Conservation (phyloP, 192 early-diverging fungal species). For the Borealophlyctis nickersoniae region DNA sequence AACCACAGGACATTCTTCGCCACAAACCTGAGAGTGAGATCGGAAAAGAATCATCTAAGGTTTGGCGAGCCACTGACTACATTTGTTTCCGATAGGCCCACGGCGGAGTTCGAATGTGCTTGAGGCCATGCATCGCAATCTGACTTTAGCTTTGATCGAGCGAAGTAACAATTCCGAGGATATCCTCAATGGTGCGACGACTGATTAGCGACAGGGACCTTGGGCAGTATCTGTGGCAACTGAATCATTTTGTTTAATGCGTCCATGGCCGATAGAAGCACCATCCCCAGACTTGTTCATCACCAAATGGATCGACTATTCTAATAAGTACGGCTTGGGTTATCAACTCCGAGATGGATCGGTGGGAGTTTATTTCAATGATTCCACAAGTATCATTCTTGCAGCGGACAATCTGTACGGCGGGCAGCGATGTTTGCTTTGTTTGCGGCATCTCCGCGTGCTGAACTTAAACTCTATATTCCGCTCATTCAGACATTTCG, state of each 20-base stretch:
- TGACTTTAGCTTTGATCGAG: constrained; percentile 8
- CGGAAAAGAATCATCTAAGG: too few species aligned
- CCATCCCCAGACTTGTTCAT: constrained; percentile 59
- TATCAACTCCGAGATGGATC: constrained; percentile 85
- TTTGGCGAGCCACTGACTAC: neutral
- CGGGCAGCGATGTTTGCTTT: neutral
- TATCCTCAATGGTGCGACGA: too few species aligned
- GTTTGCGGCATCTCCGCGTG: too few species aligned
- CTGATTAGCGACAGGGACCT: too few species aligned
- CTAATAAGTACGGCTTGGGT: constrained; percentile 81
- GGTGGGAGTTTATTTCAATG: constrained; percentile 84
- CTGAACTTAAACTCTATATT: neutral
- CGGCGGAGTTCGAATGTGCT: constrained; percentile 21
- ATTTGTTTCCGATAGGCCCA: constrained; percentile 5
- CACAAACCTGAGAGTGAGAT: too few species aligned
- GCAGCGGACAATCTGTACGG: constrained; percentile 56
- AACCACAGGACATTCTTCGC: too few species aligned
- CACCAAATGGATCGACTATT: constrained; percentile 84
- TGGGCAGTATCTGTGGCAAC: too few species aligned
- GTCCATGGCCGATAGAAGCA: constrained; percentile 5
- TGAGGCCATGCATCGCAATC: constrained; percentile 33
- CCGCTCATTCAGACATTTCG: constrained; percentile 32
- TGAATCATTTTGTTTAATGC: too few species aligned
- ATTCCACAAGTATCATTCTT: constrained; percentile 72
- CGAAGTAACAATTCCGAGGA: too few species aligned